phyloP scores from a whole-genome alignment of 192 early-diverging fungal genomes.

The Dimargaris verticillata region DNA sequence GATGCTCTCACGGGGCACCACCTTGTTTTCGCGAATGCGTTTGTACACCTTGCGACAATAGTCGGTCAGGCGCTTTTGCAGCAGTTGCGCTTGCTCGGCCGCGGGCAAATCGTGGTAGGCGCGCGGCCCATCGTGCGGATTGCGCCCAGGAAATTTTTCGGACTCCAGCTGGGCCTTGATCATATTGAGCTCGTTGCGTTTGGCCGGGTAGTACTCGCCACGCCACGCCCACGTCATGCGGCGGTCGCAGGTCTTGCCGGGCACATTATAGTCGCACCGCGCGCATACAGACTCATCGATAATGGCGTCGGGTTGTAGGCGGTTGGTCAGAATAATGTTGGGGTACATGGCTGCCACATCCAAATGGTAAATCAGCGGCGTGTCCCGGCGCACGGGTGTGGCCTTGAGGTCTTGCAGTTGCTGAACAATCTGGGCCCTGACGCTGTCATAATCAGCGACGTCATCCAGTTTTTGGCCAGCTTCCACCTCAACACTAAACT shows the following conservation, averaged over 20 bases:
- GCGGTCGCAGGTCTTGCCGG: constrained; percentile 77
- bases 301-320: constrained; percentile 93
- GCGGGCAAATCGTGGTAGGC: constrained; percentile 49
- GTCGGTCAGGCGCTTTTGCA: constrained; percentile 67
- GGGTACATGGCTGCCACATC: constrained; percentile 99
- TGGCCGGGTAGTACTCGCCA: constrained; percentile 87
- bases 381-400: constrained; percentile 52
- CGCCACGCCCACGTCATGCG: constrained; percentile 96
- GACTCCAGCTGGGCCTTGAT: constrained; percentile 67
- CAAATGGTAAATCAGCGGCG: constrained; percentile 89
- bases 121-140: constrained; percentile 28
- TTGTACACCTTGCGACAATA: constrained; percentile 82
- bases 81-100: constrained; percentile 46
- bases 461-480: constrained; percentile 57
- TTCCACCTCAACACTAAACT: constrained; percentile 78
- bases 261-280: constrained; percentile 80
- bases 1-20: constrained; percentile 69
- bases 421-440: constrained; percentile 43
- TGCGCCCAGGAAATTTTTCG: constrained; percentile 60
- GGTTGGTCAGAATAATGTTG: constrained; percentile 97
- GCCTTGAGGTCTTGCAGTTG: constrained; percentile 63
- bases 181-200: constrained; percentile 80
- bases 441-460: constrained; percentile 81
- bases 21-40: constrained; percentile 61
- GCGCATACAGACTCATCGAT: constrained; percentile 77